phyloP scores from a whole-genome alignment of 192 early-diverging fungal genomes.

The Coemansia sp. region DNA sequence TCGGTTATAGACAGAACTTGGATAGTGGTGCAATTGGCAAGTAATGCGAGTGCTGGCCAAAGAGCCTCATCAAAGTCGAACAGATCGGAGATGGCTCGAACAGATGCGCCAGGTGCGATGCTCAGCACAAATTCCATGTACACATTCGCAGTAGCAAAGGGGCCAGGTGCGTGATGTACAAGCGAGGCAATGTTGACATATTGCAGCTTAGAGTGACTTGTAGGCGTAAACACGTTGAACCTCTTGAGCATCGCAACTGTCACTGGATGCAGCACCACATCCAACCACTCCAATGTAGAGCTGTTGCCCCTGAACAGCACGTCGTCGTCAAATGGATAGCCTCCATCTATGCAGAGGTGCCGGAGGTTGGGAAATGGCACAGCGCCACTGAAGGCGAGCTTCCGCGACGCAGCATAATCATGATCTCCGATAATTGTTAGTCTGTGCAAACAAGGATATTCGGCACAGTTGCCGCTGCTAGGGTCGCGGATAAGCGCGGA shows the following conservation, averaged over 20 bases:
- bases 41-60: not conserved
- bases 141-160: not conserved
- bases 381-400: not conserved
- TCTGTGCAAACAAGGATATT: not conserved
- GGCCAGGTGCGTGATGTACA: not conserved
- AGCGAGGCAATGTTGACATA: not conserved
- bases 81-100: not conserved
- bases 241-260: not conserved
- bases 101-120: not conserved
- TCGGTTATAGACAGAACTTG: not conserved
- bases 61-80: not conserved
- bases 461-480: not conserved
- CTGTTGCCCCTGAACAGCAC: slow-evolving; percentile 5
- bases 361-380: slow-evolving; percentile 9
- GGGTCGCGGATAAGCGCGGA: not conserved
- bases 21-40: not conserved
- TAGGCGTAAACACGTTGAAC: not conserved
- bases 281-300: not conserved
- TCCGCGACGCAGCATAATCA: not conserved
- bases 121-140: not conserved
- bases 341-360: not conserved
- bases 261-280: not conserved
- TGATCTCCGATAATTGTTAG: not conserved
- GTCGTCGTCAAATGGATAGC: slow-evolving; percentile 15
- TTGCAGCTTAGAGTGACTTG: not conserved